These are phyloP conservation scores for Austroboletus novae-zelandiae DNA, from an alignment of 1,284 basidiomycete species.

Conservation along the genomic window DNA sequence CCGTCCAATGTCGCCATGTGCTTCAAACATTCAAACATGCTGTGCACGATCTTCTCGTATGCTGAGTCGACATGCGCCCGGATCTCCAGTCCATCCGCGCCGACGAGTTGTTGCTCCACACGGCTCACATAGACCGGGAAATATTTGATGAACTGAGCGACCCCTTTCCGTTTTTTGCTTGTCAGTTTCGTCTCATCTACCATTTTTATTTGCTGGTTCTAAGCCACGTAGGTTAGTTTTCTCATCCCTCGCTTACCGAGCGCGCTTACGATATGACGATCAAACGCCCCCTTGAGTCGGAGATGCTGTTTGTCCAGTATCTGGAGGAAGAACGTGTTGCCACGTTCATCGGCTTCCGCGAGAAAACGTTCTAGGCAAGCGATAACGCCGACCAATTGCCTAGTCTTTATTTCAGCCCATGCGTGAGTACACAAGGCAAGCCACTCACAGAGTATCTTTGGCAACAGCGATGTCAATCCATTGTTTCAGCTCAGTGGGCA, in stretches of 20 bases:
- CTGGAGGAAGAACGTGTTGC: constrained; percentile 71
- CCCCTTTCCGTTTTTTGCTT: constrained; percentile 89
- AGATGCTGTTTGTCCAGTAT: constrained; percentile 81
- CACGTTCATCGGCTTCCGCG: constrained; percentile 74
- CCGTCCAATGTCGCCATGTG: constrained; percentile 93
- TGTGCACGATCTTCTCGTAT: constrained; percentile 84
- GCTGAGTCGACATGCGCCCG: constrained; percentile 76
- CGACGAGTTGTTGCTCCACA: constrained; percentile 85
- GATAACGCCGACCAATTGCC: constrained; percentile 85
- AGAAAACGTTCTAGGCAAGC: constrained; percentile 80
- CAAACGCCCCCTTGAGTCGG: constrained; percentile 69
- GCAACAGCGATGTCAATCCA: constrained; percentile 82
- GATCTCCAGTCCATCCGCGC: constrained; percentile 74
- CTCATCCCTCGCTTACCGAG: background rate
- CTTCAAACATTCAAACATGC: constrained; percentile 91
- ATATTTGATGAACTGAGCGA: constrained; percentile 90
- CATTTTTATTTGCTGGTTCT: constrained; percentile 87
- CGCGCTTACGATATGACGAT: constrained; percentile 72
- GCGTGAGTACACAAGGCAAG: background rate
- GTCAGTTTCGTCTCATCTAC: constrained; percentile 90
- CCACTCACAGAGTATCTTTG: constrained; percentile 75
- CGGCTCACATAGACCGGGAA: constrained; percentile 88
- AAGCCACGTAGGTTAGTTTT: constrained; percentile 7
- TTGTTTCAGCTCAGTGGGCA: constrained; percentile 78
- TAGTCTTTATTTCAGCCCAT: constrained; percentile 32